These are phyloP conservation scores for Gastrolobium bilobum DNA, from an alignment of 306 rosid genomes.

Conservation along the genomic window DNA sequence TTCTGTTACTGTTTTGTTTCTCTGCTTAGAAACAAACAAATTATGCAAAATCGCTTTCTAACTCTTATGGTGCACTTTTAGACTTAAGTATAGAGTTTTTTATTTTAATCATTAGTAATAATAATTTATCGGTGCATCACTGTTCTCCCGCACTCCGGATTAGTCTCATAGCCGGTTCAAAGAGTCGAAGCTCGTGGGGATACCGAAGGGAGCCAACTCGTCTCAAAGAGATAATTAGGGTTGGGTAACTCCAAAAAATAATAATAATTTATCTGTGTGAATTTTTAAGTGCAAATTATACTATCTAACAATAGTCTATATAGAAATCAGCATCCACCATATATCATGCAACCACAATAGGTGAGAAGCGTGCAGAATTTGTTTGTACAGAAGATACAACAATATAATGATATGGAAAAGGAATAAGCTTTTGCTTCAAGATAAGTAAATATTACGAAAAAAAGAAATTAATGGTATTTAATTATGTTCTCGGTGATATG, in stretches of 20 bases:
- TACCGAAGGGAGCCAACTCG: no score
- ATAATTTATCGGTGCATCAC: no score
- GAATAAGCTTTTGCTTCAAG: not conserved
- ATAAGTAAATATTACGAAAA: not conserved
- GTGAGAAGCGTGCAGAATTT: not conserved
- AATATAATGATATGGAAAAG: not conserved
- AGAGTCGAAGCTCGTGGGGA: no score
- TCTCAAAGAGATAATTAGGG: no score
- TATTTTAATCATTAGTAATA: not conserved
- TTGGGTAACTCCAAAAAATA: no score
- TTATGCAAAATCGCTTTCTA: not conserved
- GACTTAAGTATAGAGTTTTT: not conserved
- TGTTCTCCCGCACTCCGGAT: no score
- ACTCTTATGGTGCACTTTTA: not conserved
- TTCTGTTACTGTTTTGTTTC: not conserved
- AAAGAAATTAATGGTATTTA: not conserved
- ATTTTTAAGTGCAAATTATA: not conserved
- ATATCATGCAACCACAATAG: not conserved
- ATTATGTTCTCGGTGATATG: not conserved
- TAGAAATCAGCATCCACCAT: not conserved
- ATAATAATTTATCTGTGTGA: not conserved
- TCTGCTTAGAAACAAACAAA: not conserved
- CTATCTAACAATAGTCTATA: not conserved
- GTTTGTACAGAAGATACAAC: not conserved
- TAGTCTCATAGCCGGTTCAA: no score